Base-by-base conservation (phyloP, 2,329 filamentous ascomycete genomes). In the Alternaria angustiovoidea region DNA sequence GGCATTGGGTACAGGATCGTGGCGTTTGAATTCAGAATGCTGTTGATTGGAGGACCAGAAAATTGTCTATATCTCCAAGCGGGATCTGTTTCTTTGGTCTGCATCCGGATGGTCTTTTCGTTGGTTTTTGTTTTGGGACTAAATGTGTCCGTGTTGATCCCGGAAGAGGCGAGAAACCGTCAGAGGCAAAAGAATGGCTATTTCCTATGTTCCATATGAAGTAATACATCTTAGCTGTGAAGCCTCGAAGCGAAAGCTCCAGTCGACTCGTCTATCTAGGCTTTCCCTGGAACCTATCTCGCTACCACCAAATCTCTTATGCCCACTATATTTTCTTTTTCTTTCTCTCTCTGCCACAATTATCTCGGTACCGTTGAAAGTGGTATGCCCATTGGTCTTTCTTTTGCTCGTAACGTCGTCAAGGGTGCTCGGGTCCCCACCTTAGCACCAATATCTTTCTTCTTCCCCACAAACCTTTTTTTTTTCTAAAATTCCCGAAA, bases 1-100 rank as follows among this genome's bases (percentile, higher is more conserved):
- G 39, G 52, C 46, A 51, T 59, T 36, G 51, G 38, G 39, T 41
- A 58, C 32, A 43, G 48, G 30, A 56, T 36, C 12, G 51, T 41
- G 51, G 57, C 52, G 57, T 42, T 51, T 12, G 6, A n/a, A 30
- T 1, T 36, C 30, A 1, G 11, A 26, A 49, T 5, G 14, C 8
- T 38, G 12, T 12, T 49, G 36, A 49, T 49, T 24, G 14, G 14
- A 24, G 32, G 46, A 16, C 16, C 6, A 38, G 20, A 36, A 49
- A 2, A 36, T 12, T 32, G 32, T 20, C 46, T n/a, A 20, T 18
- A 2, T 38, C 30, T 49, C 32, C 30, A n/a, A 49, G 32, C 4
- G 46, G 26, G 46, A 38, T 38, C 8, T 18, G 20, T 38, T 49
- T 36, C 34, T 49, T 49, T 34, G 34, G 32, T 49, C 14, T 49